Evolutionary conservation across 1,139 yeast genomes (phyloP), one percentile per base, ranked within the genome.

Genomic region (Saccharomyces hybrid): DNA sequence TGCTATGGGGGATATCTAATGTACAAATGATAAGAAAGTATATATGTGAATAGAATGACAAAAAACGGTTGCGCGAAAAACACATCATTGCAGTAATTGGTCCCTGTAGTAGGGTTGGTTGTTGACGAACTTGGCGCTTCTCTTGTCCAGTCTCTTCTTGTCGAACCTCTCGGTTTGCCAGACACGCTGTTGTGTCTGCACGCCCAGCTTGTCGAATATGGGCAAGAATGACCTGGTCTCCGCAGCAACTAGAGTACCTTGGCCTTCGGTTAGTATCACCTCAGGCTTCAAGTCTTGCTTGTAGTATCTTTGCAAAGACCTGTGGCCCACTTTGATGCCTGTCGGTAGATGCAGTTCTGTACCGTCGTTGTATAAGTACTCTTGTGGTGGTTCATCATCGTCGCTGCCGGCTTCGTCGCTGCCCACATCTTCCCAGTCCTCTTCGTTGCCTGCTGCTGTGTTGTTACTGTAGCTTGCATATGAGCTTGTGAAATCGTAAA

Each of bases 101-200:
- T 93, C 98, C 71, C 98, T 84, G 79, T 77, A 93, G 71, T 91
- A 90, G 55, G 88, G 86, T 78, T 93, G 97, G 78, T 85, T 80
- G 72, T 93, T 93, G 71, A 88, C 77, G 70, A 83, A 84, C 72
- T 87, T 88, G 59, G 85, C 83, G 46, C 89, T 86, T 65, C 89
- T 82, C 75, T 93, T 86, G 66, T 86, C 90, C 61, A 83, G 78
- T 56, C 79, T 75, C 67, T 88, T 89, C 65, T 79, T 83, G 60
- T 84, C 79, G 70, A 79, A 81, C 69, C 79, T 79, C 69, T 85
- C 84, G 51, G 80, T 80, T 65, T 77, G 79, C 98, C 97, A 90
- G 7, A 78, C 81, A 67, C 88, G 79, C 79, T 88, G 88, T 72
- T 83, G 83, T 46, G 76, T 76, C 51, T 83, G 81, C 52, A 82